Percentiles rank a stretch among this genome's conserved stretches.
These are phyloP conservation scores for Galerina sulciceps DNA, from an alignment of 768 basidiomycete species.

Conservation along the genomic window DNA sequence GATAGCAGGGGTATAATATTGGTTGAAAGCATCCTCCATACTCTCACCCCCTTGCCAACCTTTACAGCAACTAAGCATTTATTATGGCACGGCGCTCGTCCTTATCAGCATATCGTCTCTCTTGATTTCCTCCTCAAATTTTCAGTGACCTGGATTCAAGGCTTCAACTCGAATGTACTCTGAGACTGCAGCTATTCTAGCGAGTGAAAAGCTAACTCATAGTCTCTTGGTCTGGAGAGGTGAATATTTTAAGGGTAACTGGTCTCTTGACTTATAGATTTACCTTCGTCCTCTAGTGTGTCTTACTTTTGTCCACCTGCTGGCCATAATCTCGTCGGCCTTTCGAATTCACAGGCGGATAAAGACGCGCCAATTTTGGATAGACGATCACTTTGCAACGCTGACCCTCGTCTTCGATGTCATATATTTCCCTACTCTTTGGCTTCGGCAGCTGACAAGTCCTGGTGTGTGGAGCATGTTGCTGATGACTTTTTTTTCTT, in stretches of 20 bases:
- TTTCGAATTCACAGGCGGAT: conserved; percentile 21
- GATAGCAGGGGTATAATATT: no score
- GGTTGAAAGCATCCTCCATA: no score
- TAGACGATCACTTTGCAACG: conserved; percentile 21
- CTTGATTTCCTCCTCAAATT: no score
- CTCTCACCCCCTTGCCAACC: no score
- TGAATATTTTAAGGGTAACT: background rate
- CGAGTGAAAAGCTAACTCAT: background rate
- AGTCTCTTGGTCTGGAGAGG: conserved; percentile 14
- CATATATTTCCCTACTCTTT: conserved; percentile 16
- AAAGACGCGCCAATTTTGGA: conserved; percentile 20
- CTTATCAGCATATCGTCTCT: no score
- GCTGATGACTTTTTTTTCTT: background rate
- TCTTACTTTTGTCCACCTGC: conserved; percentile 10
- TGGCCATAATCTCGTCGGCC: conserved; percentile 16
- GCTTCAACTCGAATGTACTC: no score
- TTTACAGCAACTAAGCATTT: no score
- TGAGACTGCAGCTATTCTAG: no score
- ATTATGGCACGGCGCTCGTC: no score
- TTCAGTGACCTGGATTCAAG: no score
- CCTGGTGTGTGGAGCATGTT: background rate
- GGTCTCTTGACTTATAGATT: background rate
- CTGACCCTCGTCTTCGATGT: conserved; percentile 15
- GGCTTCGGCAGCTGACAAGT: conserved; percentile 5
- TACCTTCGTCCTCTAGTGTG: background rate